Conservation (phyloP, 768 basidiomycete species). For the Mycena latifolia region DNA sequence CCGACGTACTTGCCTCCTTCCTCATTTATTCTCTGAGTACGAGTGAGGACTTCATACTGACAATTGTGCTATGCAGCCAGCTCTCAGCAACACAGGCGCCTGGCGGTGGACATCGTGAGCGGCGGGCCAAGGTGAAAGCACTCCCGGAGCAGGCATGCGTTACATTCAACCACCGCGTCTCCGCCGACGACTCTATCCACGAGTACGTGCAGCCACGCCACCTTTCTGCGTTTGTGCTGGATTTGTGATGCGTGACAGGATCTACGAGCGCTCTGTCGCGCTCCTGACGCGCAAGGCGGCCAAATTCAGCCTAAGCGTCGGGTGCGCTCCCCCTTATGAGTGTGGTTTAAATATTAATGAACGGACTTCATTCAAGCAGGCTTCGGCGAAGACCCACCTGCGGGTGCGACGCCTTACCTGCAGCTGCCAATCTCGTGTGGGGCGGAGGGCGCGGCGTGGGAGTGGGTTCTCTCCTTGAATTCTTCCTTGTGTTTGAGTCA, state of each 20-base stretch:
- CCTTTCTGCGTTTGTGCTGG: background rate
- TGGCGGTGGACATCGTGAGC: constrained; percentile 62
- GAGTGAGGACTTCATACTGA: constrained; percentile 16
- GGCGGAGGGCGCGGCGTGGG: too few relatives aligned
- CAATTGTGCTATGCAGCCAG: constrained; percentile 37
- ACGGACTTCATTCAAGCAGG: too few relatives aligned
- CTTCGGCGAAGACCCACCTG: background rate
- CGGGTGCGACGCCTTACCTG: constrained; percentile 1
- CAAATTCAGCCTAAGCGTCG: constrained; percentile 14
- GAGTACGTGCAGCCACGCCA: background rate
- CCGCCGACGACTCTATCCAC: constrained; percentile 36
- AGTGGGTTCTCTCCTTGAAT: too few relatives aligned
- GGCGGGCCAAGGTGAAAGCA: constrained; percentile 64
- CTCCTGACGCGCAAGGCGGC: constrained; percentile 15
- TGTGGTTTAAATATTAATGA: too few relatives aligned
- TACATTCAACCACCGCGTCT: constrained; percentile 60
- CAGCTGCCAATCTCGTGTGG: too few relatives aligned
- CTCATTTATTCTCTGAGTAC: too few relatives aligned
- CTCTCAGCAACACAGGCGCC: constrained; percentile 67
- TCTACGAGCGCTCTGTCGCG: constrained; percentile 8
- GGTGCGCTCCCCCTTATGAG: background rate
- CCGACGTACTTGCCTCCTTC: background rate
- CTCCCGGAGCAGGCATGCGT: constrained; percentile 24
- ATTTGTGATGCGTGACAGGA: background rate
- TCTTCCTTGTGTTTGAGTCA: too few relatives aligned